These are phyloP conservation scores for Coffea humblotiana DNA, from an alignment of 305 asterid genomes.

Conservation along the genomic window DNA sequence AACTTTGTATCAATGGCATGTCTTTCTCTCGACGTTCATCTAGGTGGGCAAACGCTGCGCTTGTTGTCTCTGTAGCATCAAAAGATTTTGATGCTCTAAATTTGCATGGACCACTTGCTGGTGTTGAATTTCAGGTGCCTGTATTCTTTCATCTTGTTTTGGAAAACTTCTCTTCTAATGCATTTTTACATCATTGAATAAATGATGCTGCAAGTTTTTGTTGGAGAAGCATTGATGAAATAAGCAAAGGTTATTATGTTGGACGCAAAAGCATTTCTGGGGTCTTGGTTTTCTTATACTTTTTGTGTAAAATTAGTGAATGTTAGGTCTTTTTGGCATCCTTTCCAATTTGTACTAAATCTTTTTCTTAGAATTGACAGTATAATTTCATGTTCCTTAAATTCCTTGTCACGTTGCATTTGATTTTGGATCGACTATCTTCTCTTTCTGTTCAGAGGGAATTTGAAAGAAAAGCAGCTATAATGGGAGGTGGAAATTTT, in stretches of 20 bases:
- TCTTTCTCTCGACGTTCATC: slow-evolving; percentile 94
- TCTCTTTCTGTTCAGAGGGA: slow-evolving; percentile 44
- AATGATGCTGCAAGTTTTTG: background rate
- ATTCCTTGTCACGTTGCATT: background rate
- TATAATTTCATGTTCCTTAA: background rate
- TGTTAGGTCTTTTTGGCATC: background rate
- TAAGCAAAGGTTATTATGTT: background rate
- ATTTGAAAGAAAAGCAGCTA: slow-evolving; percentile 78
- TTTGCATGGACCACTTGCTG: slow-evolving; percentile 85
- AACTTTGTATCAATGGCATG: slow-evolving; percentile 94
- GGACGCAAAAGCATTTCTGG: background rate
- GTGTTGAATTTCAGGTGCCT: slow-evolving; percentile 88
- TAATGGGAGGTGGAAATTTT: slow-evolving; percentile 91
- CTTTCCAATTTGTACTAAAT: background rate
- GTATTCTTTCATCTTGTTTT: slow-evolving; percentile 6
- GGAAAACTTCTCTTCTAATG: background rate
- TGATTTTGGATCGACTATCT: slow-evolving; percentile 9
- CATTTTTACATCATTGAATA: background rate
- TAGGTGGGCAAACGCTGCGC: slow-evolving; percentile 96
- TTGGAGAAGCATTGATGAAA: too few relatives aligned
- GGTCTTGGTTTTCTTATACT: background rate
- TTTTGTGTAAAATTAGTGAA: background rate
- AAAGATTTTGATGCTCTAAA: slow-evolving; percentile 66
- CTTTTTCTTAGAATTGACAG: background rate
- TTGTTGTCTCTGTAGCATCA: slow-evolving; percentile 72